Base-by-base conservation (phyloP, 345 rosid genomes). In the Cardamine occulta region DNA sequence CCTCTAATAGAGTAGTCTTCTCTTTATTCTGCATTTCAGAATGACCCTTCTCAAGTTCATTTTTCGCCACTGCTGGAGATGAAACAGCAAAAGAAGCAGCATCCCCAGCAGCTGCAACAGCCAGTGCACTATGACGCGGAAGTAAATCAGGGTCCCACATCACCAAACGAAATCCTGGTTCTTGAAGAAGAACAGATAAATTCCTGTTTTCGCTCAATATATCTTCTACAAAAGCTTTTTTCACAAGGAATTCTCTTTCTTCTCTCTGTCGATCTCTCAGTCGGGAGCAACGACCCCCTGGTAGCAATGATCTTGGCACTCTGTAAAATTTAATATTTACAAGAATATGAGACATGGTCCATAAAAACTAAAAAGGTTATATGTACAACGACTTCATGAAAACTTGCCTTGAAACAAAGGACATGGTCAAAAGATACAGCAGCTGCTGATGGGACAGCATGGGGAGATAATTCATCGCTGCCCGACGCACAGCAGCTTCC, bases 361-460 rank as follows among this genome's bases (percentile, higher is more conserved):
- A 62, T 34, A 21, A 56, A 47, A 68, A 62, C 47, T 61, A 9
- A 17, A 17, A 28, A 49, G 17, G 49, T 63, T 45, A 65, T 42
- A 19, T 55, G 54, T 34, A 73, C 47, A 77, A 32, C 54, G 57
- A 39, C 44, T 23, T 35, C 40, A 63, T 48, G 59, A 47, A 37
- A 69, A 44, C 88, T 82, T 42, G 89, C 99, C 98, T 95, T 66
- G 89, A 87, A 73, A 88, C 90, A 74, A 95, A 95, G 18, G 99
- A 95, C 98, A 95, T 95, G 19, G 99, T 95, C 89, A 95, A 82
- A 75, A 95, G 89, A 86, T 95, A 95, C 24, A 95, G 76, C 57
- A 95, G 89, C 81, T 95, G 99, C 82, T 93, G 97, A 85, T 95
- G 99, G 45, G 99, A 95, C 74, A 95, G 93, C 99, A 95, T 95